Percentiles rank a stretch among this genome's conserved stretches.
These are phyloP conservation scores for Vigna reflexopilosa DNA, from an alignment of 306 rosid genomes.

Conservation along the genomic window DNA sequence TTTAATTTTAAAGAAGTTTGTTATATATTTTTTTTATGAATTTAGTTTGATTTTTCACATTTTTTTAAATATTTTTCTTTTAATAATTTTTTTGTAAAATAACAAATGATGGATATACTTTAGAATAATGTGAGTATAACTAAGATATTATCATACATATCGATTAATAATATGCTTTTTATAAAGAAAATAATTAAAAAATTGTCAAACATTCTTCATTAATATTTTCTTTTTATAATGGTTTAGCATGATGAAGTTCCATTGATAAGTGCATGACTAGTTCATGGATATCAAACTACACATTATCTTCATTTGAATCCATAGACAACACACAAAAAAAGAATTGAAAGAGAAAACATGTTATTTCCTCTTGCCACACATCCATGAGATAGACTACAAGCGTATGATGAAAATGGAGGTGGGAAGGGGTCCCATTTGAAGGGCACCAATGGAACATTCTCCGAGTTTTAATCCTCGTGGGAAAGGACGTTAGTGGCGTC, in stretches of 20 bases:
- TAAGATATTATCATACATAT: too few relatives aligned
- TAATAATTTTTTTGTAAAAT: too few relatives aligned
- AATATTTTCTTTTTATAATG: neutral
- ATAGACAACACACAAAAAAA: neutral
- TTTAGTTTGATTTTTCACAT: too few relatives aligned
- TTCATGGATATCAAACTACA: neutral
- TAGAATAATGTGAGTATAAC: too few relatives aligned
- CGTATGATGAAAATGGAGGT: conserved; percentile 19
- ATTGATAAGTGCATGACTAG: conserved; percentile 4
- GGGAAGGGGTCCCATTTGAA: conserved; percentile 56
- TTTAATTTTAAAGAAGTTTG: too few relatives aligned
- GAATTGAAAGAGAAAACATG: neutral
- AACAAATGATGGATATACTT: too few relatives aligned
- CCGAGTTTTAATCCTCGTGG: conserved; percentile 63
- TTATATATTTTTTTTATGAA: too few relatives aligned
- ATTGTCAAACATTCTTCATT: neutral
- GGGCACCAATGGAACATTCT: conserved; percentile 60
- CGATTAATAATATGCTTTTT: too few relatives aligned
- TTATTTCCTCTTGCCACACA: neutral
- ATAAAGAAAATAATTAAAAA: too few relatives aligned
- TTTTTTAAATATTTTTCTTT: too few relatives aligned
- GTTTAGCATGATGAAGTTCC: neutral
- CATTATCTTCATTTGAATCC: neutral
- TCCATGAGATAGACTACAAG: neutral
- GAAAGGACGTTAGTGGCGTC: conserved; percentile 56